phyloP scores from a whole-genome alignment of 2,329 filamentous ascomycete species.

The Coniella lustricola region DNA sequence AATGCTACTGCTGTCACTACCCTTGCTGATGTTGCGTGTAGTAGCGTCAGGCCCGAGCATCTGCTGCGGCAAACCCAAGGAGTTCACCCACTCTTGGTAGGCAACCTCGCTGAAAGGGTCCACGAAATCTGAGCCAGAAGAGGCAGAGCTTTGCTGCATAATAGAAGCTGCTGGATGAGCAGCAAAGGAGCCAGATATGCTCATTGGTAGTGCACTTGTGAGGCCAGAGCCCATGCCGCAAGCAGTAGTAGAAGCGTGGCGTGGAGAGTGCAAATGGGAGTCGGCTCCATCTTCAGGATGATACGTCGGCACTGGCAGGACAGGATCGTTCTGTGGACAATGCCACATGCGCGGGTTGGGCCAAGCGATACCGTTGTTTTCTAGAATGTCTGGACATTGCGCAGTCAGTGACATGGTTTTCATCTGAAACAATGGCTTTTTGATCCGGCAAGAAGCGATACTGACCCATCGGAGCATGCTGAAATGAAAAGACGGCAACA shows the following conservation, averaged over 20 bases:
- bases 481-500: slow-evolving; percentile 72
- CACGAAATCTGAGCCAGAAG: slow-evolving; percentile 18
- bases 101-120: slow-evolving; percentile 23
- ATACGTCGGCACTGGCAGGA: slow-evolving; percentile 34
- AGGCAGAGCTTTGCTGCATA: slow-evolving; percentile 7
- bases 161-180: background rate
- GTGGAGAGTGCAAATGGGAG: slow-evolving; percentile 58
- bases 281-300: slow-evolving; percentile 40
- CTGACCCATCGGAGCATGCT: slow-evolving; percentile 72
- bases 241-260: slow-evolving; percentile 26
- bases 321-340: slow-evolving; percentile 35
- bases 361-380: slow-evolving; percentile 70
- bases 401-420: background rate
- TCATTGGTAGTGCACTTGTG: background rate
- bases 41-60: slow-evolving; percentile 14
- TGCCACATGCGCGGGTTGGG: slow-evolving; percentile 67
- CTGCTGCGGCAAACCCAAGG: slow-evolving; percentile 8
- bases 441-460: slow-evolving; percentile 6
- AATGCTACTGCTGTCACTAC: slow-evolving; percentile 32
- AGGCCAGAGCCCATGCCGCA: background rate
- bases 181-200: slow-evolving; percentile 5
- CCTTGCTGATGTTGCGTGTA: slow-evolving; percentile 12
- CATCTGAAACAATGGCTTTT: background rate
- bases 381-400: slow-evolving; percentile 56
- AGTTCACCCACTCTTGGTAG: slow-evolving; percentile 22